A percentile compares a stretch with the other conserved stretches of the same genome.
phyloP scores from a whole-genome alignment of 2,329 filamentous ascomycete species.

The Xylariaceae sp. region DNA sequence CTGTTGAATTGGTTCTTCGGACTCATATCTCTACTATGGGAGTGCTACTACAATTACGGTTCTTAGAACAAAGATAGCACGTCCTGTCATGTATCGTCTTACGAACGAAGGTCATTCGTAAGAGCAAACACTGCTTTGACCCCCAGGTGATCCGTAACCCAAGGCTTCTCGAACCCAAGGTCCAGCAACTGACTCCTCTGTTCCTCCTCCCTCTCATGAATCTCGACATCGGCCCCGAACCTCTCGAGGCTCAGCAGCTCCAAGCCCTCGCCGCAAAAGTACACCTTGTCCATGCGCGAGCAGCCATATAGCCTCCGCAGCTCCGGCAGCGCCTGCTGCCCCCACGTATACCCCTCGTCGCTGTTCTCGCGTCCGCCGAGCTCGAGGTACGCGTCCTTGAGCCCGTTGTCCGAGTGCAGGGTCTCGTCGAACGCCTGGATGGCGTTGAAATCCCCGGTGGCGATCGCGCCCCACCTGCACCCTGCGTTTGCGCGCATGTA shows the following conservation, averaged over 20 bases:
- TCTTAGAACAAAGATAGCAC: too few species aligned
- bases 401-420: slow-evolving; percentile 48
- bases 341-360: slow-evolving; percentile 57
- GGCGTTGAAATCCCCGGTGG: slow-evolving; percentile 60
- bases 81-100: too few species aligned
- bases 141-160: slow-evolving; percentile 54
- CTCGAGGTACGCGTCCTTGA: slow-evolving; percentile 55
- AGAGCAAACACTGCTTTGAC: slow-evolving; percentile 45
- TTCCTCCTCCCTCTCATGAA: slow-evolving; percentile 39
- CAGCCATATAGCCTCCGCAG: slow-evolving; percentile 48
- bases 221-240: slow-evolving; percentile 49
- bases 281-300: slow-evolving; percentile 56
- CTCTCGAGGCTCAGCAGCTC: slow-evolving; percentile 42
- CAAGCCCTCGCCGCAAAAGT: slow-evolving; percentile 43
- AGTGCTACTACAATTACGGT: too few species aligned
- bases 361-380: slow-evolving; percentile 51
- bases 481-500: slow-evolving; percentile 27
- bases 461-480: slow-evolving; percentile 46
- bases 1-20: too few species aligned
- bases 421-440: slow-evolving; percentile 54
- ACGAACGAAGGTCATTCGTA: too few species aligned
- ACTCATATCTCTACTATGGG: too few species aligned
- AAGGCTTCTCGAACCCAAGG: slow-evolving; percentile 43
- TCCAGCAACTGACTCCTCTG: slow-evolving; percentile 28
- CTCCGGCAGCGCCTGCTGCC: slow-evolving; percentile 49